Percentiles rank a stretch among this genome's conserved stretches.
Conservation (phyloP, 2,329 filamentous ascomycete species). For the Fusarium sp. region DNA sequence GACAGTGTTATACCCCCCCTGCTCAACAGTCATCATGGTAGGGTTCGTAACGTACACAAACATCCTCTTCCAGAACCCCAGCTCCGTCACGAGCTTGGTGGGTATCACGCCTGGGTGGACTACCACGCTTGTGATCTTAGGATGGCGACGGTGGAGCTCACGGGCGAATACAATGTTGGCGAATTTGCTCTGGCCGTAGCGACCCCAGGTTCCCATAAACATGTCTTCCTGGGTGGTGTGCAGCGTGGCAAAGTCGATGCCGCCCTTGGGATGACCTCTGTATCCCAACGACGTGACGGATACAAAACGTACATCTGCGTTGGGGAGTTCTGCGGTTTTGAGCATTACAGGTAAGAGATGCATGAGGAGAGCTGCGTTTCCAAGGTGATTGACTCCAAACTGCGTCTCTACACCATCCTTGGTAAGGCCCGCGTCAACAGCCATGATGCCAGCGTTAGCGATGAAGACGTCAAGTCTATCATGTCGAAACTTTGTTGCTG, state of each 20-base stretch:
- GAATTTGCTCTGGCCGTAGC: constrained; percentile 64
- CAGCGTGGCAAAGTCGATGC: constrained; percentile 46
- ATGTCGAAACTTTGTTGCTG: constrained; percentile 54
- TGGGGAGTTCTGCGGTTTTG: constrained; percentile 25
- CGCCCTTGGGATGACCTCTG: constrained; percentile 39
- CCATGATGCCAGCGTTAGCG: constrained; percentile 53
- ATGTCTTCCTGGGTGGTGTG: constrained; percentile 43
- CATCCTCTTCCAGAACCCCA: constrained; percentile 41
- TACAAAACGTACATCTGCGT: constrained; percentile 38
- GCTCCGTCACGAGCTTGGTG: constrained; percentile 43
- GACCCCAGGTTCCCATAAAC: constrained; percentile 52
- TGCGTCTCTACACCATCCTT: constrained; percentile 52
- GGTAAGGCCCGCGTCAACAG: constrained; percentile 42
- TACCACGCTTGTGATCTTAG: constrained; percentile 56
- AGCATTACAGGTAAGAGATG: constrained; percentile 47
- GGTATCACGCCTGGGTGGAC: constrained; percentile 61
- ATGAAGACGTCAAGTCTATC: constrained; percentile 57
- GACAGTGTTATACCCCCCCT: constrained; percentile 47
- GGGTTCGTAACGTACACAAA: constrained; percentile 41
- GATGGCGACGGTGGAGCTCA: constrained; percentile 58
- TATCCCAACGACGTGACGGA: constrained; percentile 46
- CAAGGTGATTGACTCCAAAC: constrained; percentile 52
- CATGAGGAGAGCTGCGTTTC: constrained; percentile 49
- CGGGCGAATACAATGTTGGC: constrained; percentile 61
- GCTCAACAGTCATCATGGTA: constrained; percentile 40